Evolutionary conservation across 176 grass and related monocot species (phyloP), one percentile per base, ranked within the genome.

Genomic region (Alloteropsis semialata): DNA sequence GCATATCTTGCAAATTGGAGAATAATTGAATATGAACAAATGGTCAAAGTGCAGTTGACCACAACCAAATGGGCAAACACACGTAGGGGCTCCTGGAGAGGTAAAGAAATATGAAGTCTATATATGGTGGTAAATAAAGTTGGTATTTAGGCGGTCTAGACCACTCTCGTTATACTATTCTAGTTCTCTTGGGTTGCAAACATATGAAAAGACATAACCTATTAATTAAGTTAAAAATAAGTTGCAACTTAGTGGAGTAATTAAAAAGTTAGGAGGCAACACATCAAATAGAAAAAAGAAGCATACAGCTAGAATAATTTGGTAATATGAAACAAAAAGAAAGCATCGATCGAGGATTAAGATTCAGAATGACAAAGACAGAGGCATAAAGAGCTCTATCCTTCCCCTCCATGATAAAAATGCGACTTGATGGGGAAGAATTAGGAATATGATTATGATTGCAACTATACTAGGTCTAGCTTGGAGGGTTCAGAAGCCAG

Each of bases 1-100:
- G 18, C 44, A 80, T 71, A 64, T 75, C 68, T 68, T 75, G 69
- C 59, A 80, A 84, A 43, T 84, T 59, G 69, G 60, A 42, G 60
- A 69, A 89, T 59, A 80, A 69, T 5, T 60, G 41, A 69, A 69
- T 27, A 53, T 1, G 3, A 4, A 43, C 8, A 85, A 28, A 89
- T 14, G 8, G 8, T 79, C 81, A 62, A 49, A 41, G 13, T 28
- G 43, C 0, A 50, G 30, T 62, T 82, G 79, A 79, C 37, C 18
- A 17, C 28, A 27, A 3, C 55, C 39, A 84, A 88, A 30, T 43
- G 30, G 73, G 7, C 0, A 74, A 50, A 74, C 10, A 2, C 18
- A 84, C 57, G 16, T 60, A 45, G 29, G 32, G 22, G 4, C 27
- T 30, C 14, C 14, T 56, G 38, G 15, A 13, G 17, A 51, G 54